Percentiles rank a stretch among this genome's conserved stretches.
Evolutionary conservation across 805 yeast genomes (phyloP).

Genomic region (Saccharomycopsis selenospora): DNA sequence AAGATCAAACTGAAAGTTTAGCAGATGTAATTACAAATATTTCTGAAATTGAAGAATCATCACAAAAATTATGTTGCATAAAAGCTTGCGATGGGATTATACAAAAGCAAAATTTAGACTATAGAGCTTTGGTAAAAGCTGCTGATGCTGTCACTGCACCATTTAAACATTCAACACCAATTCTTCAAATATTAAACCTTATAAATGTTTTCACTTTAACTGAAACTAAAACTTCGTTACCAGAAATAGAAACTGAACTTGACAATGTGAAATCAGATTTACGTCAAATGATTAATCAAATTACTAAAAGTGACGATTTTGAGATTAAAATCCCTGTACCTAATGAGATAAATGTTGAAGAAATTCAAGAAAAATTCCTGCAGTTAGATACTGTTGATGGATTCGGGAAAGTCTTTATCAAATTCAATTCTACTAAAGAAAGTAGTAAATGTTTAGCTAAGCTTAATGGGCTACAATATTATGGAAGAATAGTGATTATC

Average conservation of each 20-base stretch:
- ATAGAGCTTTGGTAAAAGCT: constrained; percentile 21
- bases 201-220: constrained; percentile 38
- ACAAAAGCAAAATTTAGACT: constrained; percentile 22
- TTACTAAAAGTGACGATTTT: constrained; percentile 39
- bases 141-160: constrained; percentile 28
- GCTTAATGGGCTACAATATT: constrained; percentile 59
- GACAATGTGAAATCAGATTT: constrained; percentile 49
- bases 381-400: constrained; percentile 36
- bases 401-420: constrained; percentile 65
- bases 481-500: constrained; percentile 62
- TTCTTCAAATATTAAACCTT: constrained; percentile 60
- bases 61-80: constrained; percentile 30
- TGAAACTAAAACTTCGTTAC: not conserved
- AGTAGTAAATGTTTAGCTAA: constrained; percentile 50
- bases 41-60: constrained; percentile 32
- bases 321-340: constrained; percentile 59
- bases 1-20: constrained; percentile 21
- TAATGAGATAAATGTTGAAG: constrained; percentile 28
- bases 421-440: constrained; percentile 44
- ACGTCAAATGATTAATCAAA: constrained; percentile 28
- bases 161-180: constrained; percentile 31
- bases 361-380: constrained; percentile 31
- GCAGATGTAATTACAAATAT: constrained; percentile 30
- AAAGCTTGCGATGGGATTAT: constrained; percentile 33
- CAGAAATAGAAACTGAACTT: constrained; percentile 18